A percentile compares a stretch with the other conserved stretches of the same genome.
phyloP scores from a whole-genome alignment of 1,284 basidiomycete genomes.

The Apiotrichum sp. region DNA sequence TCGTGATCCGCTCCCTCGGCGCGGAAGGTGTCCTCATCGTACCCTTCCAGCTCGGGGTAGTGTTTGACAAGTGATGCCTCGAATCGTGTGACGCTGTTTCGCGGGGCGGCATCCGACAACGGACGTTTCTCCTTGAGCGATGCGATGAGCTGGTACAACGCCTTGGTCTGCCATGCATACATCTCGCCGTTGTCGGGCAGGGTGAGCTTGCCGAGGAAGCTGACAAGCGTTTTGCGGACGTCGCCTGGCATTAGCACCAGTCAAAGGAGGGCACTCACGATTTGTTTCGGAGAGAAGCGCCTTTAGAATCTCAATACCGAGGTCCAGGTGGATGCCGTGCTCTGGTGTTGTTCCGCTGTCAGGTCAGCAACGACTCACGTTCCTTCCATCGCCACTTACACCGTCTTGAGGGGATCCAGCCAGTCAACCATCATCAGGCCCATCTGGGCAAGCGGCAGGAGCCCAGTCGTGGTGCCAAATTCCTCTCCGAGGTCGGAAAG shows the following conservation, averaged over 20 bases:
- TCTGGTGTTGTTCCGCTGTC: conserved; percentile 36
- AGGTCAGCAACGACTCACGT: not conserved
- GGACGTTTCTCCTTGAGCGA: conserved; percentile 67
- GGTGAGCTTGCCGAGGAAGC: conserved; percentile 70
- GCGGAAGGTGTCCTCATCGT: conserved; percentile 58
- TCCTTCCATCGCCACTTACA: conserved; percentile 50
- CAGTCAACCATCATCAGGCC: conserved; percentile 83
- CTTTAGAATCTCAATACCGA: conserved; percentile 69
- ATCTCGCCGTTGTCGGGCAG: conserved; percentile 57
- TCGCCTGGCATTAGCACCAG: conserved; percentile 54
- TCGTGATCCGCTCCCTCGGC: conserved; percentile 24
- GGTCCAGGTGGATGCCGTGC: conserved; percentile 64
- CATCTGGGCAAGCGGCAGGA: conserved; percentile 74
- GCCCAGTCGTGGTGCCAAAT: conserved; percentile 66
- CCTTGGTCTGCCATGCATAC: conserved; percentile 58
- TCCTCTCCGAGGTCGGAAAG: conserved; percentile 60
- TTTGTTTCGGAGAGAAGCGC: conserved; percentile 44
- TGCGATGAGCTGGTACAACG: conserved; percentile 57
- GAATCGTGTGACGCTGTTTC: conserved; percentile 66
- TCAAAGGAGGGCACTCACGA: conserved; percentile 39
- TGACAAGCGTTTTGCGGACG: conserved; percentile 71
- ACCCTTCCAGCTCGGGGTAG: conserved; percentile 58
- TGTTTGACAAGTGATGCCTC: conserved; percentile 56
- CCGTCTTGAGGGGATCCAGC: conserved; percentile 79
- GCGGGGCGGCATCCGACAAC: conserved; percentile 60